Conservation (phyloP, 148 eudicot genomes). For the Camellia lanceoleosa region DNA sequence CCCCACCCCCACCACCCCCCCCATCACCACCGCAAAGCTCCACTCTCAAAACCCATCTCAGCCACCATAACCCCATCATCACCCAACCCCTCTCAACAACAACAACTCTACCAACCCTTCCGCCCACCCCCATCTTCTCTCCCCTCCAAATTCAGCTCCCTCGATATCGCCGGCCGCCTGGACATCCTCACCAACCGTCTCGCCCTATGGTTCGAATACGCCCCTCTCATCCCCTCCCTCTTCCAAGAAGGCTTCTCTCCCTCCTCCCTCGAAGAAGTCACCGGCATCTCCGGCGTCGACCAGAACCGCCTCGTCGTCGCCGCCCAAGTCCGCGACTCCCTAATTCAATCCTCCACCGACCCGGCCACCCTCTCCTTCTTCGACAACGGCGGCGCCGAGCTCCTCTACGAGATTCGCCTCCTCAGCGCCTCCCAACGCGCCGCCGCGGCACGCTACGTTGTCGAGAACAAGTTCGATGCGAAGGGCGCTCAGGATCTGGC, state of each 20-base stretch:
- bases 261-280: slow-evolving; percentile 62
- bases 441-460: slow-evolving; percentile 45
- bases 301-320: slow-evolving; percentile 82
- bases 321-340: slow-evolving; percentile 57
- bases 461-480: slow-evolving; percentile 35
- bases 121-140: slow-evolving; percentile 69
- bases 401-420: slow-evolving; percentile 65
- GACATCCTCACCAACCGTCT: slow-evolving; percentile 69
- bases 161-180: slow-evolving; percentile 51
- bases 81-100: slow-evolving; percentile 26
- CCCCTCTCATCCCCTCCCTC: slow-evolving; percentile 63
- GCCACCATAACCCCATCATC: slow-evolving; percentile 11
- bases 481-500: slow-evolving; percentile 62
- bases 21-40: slow-evolving; percentile 20
- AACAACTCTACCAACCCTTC: slow-evolving; percentile 73
- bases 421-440: slow-evolving; percentile 50
- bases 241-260: slow-evolving; percentile 64
- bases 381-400: slow-evolving; percentile 56
- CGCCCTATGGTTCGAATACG: slow-evolving; percentile 76
- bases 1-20: slow-evolving; percentile 15
- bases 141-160: slow-evolving; percentile 51
- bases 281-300: slow-evolving; percentile 70
- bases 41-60: slow-evolving; percentile 21
- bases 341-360: slow-evolving; percentile 34
- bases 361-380: slow-evolving; percentile 42